phyloP scores from a whole-genome alignment of 2,329 filamentous ascomycete genomes.

The Colletotrichum euphorbiae region DNA sequence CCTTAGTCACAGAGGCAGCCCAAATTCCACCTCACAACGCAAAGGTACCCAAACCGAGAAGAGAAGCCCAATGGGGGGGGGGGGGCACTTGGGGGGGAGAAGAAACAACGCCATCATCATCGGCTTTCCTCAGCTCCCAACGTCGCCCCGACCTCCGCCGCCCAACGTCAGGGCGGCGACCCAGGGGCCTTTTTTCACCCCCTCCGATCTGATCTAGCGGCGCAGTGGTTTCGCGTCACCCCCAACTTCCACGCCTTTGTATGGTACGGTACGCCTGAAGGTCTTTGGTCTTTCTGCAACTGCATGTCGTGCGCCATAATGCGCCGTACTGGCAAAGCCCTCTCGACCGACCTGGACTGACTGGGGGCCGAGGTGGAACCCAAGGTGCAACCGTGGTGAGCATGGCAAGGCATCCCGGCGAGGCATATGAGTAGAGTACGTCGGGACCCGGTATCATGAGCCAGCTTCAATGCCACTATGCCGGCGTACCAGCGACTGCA shows the following conservation, averaged over 20 bases:
- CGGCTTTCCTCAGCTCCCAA: not conserved
- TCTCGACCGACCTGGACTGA: not conserved
- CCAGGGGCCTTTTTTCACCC: slow-evolving; percentile 3
- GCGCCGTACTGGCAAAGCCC: slow-evolving; percentile 2
- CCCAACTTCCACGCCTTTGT: not conserved
- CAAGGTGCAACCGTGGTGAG: slow-evolving; percentile 29
- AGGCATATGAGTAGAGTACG: slow-evolving; percentile 20
- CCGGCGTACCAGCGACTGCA: not conserved
- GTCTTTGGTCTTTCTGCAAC: slow-evolving; percentile 2
- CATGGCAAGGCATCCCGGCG: slow-evolving; percentile 25
- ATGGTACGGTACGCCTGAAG: not conserved
- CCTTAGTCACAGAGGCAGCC: slow-evolving; percentile 24
- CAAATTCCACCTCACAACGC: slow-evolving; percentile 29
- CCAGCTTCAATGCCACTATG: not conserved
- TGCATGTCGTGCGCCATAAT: slow-evolving; percentile 26
- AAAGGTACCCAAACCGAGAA: slow-evolving; percentile 31
- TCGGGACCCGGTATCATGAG: not conserved
- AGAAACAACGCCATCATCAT: slow-evolving; percentile 14
- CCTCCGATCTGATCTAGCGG: slow-evolving; percentile 36
- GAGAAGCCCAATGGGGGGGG: slow-evolving; percentile 30
- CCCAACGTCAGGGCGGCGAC: slow-evolving; percentile 14
- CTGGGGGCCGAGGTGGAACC: slow-evolving; percentile 28
- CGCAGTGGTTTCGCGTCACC: slow-evolving; percentile 37
- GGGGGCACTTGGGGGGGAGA: too few species aligned
- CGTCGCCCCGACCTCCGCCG: not conserved